Conservation (phyloP, 1,139 yeast species). For the Suzukiozyma palmioleophila region DNA sequence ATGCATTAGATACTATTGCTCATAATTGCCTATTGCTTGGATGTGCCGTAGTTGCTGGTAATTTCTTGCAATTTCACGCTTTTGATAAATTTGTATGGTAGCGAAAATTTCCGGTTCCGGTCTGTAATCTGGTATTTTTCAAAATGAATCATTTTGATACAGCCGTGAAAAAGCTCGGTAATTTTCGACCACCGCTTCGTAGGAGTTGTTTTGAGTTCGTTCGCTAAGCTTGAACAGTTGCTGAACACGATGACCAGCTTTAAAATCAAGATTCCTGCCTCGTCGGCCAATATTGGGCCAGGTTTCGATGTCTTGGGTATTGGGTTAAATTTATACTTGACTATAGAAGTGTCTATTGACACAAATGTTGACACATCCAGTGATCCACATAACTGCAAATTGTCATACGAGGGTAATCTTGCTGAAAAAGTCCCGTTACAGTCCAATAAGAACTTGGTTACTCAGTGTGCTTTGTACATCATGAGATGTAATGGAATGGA, state of each 20-base stretch:
- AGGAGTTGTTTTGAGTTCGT: no score
- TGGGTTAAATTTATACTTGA: constrained; percentile 72
- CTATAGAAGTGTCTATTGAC: constrained; percentile 64
- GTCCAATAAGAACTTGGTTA: constrained; percentile 77
- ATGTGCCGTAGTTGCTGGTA: no score
- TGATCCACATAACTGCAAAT: constrained; percentile 66
- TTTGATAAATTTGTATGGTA: no score
- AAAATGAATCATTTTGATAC: no score
- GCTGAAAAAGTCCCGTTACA: constrained; percentile 72
- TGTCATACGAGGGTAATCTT: constrained; percentile 73
- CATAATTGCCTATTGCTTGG: no score
- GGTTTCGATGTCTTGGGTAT: constrained; percentile 96
- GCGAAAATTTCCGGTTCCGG: no score
- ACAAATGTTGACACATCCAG: constrained; percentile 41
- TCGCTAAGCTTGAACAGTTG: no score
- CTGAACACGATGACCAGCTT: constrained; percentile 33
- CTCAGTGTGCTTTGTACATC: constrained; percentile 89
- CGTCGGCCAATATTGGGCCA: constrained; percentile 97
- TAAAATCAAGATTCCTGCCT: constrained; percentile 81
- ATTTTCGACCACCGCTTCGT: no score
- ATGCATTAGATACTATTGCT: no score
- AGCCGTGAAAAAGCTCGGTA: no score
- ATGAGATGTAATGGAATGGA: constrained; percentile 74
- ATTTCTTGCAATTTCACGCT: no score
- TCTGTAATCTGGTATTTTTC: no score